Evolutionary conservation across 2,329 filamentous ascomycete genomes (phyloP).

Genomic region (Fusarium proliferatum): DNA sequence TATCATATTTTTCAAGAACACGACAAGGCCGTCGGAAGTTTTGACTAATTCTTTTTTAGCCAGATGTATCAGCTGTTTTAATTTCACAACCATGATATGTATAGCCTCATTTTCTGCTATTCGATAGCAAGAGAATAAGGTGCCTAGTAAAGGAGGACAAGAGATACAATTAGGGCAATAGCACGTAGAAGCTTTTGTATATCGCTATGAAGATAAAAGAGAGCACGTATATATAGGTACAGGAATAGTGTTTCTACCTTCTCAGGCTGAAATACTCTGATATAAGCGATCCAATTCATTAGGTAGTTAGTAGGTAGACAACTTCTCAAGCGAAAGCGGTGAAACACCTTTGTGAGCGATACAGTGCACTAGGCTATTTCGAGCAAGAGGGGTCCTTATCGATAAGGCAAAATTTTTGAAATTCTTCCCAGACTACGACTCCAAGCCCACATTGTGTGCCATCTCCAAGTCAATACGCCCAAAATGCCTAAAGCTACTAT

Average conservation of each 20-base stretch:
- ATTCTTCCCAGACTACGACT: slow-evolving; percentile 41
- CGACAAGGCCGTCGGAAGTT: not conserved
- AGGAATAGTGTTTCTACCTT: not conserved
- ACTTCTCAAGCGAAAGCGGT: slow-evolving; percentile 46
- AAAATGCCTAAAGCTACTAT: slow-evolving; percentile 84
- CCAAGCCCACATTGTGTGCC: slow-evolving; percentile 44
- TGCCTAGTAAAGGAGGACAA: not conserved
- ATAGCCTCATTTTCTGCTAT: not conserved
- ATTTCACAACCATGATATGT: not conserved
- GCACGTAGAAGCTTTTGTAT: not conserved
- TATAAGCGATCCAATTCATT: not conserved
- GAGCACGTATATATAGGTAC: not conserved
- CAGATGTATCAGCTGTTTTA: not conserved
- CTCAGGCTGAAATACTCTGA: not conserved
- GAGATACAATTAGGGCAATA: not conserved
- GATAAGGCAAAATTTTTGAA: slow-evolving; percentile 55
- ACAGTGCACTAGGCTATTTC: slow-evolving; percentile 43
- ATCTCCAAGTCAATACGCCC: slow-evolving; percentile 36
- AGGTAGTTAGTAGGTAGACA: no score
- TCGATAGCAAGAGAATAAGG: no score
- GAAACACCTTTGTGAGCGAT: slow-evolving; percentile 27
- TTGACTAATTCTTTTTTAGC: not conserved
- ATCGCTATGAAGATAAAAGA: not conserved
- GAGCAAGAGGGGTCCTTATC: slow-evolving; percentile 53
- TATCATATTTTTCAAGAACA: slow-evolving; percentile 4